Evolutionary conservation across 73 alveolate genomes (phyloP), one percentile per base, ranked within the genome.

Genomic region (Paramecium biaurelia): DNA sequence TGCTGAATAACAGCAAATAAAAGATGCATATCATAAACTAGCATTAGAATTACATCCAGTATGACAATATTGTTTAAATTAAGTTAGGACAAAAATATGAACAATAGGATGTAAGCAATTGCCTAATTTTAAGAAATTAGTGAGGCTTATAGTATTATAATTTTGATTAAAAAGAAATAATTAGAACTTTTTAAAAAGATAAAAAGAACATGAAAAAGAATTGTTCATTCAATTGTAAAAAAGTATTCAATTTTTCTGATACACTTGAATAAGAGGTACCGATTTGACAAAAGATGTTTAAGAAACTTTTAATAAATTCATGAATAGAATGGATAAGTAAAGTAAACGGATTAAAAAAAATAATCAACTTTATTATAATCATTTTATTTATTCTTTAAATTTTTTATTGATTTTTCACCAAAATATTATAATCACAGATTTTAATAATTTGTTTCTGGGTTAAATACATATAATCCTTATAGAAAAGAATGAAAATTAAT

Each of bases 21-120:
- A 76, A 28, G 24, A 32, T 0, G 89, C 89, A 2, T 76, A 37
- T 76, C 63, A 76, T 21, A 76, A 76, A 76, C 24, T 76, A 1
- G 89, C 89, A 37, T 41, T 76, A 37, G 21, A 41, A 76, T 76
- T 70, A 70, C 89, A 76, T 76, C 89, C 89, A 76, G 89, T 76
- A 76, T 76, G 1, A 7, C 7, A 7, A 24, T 41, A 12, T 20
- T 32, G 32, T 45, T 30, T 43, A 43, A 5, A 72, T 35, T 20
- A 30, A 30, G 42, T 12, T 23, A 45, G 76, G 76, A 43, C 20
- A 79, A 79, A 35, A 79, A 45, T 47, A 21, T 21, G 1, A 32
- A 79, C 28, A 20, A 37, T 23, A 38, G 90, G 32, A 32, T 53
- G 0, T 32, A 79, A 24, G 90, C 76, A 6, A 21, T 79, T 42